A percentile compares a stretch with the other conserved stretches of the same genome.
phyloP scores from a whole-genome alignment of 108 stramenopile species.

The Epithemia pelagica region DNA sequence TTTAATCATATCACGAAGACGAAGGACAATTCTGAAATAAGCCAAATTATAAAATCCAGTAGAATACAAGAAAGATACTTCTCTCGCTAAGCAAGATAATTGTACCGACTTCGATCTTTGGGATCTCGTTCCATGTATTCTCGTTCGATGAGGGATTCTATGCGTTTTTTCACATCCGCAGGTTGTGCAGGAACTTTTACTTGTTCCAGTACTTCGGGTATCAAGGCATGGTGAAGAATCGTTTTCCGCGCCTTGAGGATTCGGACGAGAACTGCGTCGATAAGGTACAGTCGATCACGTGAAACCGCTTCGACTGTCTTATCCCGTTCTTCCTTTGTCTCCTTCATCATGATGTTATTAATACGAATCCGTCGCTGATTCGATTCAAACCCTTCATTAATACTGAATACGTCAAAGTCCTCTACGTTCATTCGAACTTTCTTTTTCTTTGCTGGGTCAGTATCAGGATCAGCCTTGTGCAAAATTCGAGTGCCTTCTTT shows the following conservation, averaged over 20 bases:
- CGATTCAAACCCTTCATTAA: slow-evolving; percentile 75
- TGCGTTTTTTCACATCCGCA: slow-evolving; percentile 90
- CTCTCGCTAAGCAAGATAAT: slow-evolving; percentile 89
- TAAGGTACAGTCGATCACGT: slow-evolving; percentile 89
- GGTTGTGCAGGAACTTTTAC: slow-evolving; percentile 85
- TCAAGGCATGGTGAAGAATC: slow-evolving; percentile 77
- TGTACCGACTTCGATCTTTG: slow-evolving; percentile 83
- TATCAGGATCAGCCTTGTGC: slow-evolving; percentile 51
- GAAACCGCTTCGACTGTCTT: slow-evolving; percentile 90
- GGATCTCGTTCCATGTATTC: slow-evolving; percentile 96
- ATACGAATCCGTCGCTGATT: slow-evolving; percentile 89
- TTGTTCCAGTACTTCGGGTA: slow-evolving; percentile 89
- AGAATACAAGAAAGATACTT: too few species aligned
- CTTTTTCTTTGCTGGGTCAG: slow-evolving; percentile 38
- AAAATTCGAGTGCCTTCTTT: slow-evolving; percentile 77
- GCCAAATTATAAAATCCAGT: too few species aligned
- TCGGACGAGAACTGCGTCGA: slow-evolving; percentile 95
- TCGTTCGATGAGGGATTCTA: slow-evolving; percentile 95
- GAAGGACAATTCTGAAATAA: too few species aligned
- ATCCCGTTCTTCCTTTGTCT: slow-evolving; percentile 86
- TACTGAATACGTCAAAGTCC: slow-evolving; percentile 68
- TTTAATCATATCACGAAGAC: too few species aligned
- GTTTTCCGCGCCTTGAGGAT: slow-evolving; percentile 99
- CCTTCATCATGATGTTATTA: slow-evolving; percentile 91
- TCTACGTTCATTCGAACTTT: slow-evolving; percentile 61